phyloP scores from a whole-genome alignment of 1,139 yeast genomes.

The Taphrina communis region DNA sequence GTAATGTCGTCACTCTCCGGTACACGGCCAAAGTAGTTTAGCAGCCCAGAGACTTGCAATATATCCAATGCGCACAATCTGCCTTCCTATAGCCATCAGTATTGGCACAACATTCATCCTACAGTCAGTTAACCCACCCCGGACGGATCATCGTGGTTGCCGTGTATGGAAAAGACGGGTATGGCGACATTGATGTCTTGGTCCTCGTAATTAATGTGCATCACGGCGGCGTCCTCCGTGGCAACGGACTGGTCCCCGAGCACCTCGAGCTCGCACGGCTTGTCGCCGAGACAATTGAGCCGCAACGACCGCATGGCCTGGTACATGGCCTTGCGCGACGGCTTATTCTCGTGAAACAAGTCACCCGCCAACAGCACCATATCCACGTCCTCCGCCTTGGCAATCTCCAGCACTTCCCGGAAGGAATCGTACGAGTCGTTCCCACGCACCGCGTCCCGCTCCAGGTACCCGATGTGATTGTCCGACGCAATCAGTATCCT shows the following conservation, averaged over 20 bases:
- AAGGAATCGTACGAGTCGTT: slow-evolving; percentile 89
- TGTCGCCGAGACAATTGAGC: slow-evolving; percentile 77
- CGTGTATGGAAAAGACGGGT: slow-evolving; percentile 94
- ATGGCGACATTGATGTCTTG: slow-evolving; percentile 84
- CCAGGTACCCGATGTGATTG: slow-evolving; percentile 94
- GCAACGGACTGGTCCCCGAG: slow-evolving; percentile 76
- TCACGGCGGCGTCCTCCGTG: slow-evolving; percentile 61
- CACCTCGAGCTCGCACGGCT: slow-evolving; percentile 84
- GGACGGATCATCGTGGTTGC: slow-evolving; percentile 96
- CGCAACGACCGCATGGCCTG: slow-evolving; percentile 80
- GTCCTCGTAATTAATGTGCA: slow-evolving; percentile 84
- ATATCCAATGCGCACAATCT: slow-evolving; percentile 88
- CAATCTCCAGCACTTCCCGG: slow-evolving; percentile 77
- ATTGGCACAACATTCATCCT: too few species aligned
- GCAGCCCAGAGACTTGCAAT: slow-evolving; percentile 76
- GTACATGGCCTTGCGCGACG: slow-evolving; percentile 81
- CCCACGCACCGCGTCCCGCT: slow-evolving; percentile 86
- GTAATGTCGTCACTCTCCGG: slow-evolving; percentile 74
- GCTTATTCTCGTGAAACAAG: slow-evolving; percentile 86
- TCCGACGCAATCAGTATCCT: slow-evolving; percentile 86
- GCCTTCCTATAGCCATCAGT: slow-evolving; percentile 53
- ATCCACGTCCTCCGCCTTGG: slow-evolving; percentile 62
- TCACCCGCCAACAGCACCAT: slow-evolving; percentile 94
- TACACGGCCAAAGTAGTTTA: slow-evolving; percentile 89
- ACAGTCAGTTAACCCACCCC: slow-evolving; percentile 57